Conservation (phyloP, 441 rosid genomes). For the Adansonia grandidieri region DNA sequence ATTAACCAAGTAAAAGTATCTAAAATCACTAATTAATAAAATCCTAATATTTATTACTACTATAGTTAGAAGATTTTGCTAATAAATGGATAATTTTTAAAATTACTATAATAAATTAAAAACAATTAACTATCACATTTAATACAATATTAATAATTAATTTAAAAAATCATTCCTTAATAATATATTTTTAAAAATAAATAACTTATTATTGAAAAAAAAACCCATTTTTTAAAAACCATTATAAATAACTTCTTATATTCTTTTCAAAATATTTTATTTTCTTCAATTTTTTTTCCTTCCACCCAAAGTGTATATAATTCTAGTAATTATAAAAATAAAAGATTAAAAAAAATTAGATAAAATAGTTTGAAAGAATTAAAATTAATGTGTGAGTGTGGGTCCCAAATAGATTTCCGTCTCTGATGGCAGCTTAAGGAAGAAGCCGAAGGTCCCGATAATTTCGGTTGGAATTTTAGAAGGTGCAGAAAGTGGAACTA, state of each 20-base stretch:
- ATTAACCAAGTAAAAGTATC: not conserved
- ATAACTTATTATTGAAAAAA: too few species aligned
- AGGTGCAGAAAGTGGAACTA: not conserved
- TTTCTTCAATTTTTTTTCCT: too few species aligned
- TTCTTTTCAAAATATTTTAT: too few species aligned
- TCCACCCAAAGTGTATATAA: too few species aligned
- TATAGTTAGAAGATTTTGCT: not conserved
- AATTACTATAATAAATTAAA: not conserved
- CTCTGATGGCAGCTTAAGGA: not conserved
- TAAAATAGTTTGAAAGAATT: not conserved
- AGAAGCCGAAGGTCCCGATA: conserved; percentile 7
- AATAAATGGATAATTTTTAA: too few species aligned
- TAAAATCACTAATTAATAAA: not conserved
- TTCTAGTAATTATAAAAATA: not conserved
- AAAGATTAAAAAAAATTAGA: not conserved
- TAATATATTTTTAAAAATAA: too few species aligned
- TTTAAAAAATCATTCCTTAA: too few species aligned
- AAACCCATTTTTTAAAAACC: too few species aligned
- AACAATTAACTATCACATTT: too few species aligned
- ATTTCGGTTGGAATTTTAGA: not conserved
- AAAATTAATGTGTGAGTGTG: not conserved
- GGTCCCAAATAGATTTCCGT: not conserved
- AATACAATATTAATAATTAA: too few species aligned
- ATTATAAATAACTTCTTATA: too few species aligned
- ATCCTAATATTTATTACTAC: not conserved